Evolutionary conservation across 2,329 filamentous ascomycete genomes (phyloP), one percentile per base, ranked within the genome.

Genomic region (Fusarium clavum): DNA sequence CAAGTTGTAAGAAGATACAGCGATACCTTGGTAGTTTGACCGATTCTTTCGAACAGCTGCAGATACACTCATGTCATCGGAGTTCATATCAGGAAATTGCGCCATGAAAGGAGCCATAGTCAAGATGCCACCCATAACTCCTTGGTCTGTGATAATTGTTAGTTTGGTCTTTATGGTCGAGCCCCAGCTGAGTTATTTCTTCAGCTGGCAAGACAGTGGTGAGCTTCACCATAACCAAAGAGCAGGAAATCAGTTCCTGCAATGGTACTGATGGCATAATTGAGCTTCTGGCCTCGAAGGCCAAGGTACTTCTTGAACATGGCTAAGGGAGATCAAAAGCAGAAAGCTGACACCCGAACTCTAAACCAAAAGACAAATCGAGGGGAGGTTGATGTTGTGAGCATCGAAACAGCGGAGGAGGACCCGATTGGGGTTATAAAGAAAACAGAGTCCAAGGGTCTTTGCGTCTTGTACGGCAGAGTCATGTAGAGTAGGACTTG

Each of bases 81-180:
- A 79, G 22, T 85, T 80, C 74, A 72, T 82, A 7, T 86, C 86
- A 41, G 88, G 79, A 78, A 91, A 91, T 74, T 86, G 88, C 2
- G 75, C 62, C 20, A 90, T 82, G 76, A 91, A 90, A 71, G 87
- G 80, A 29, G 82, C 80, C 12, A 94, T 85, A 5, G 91, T 93
- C 60, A 95, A 82, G 69, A 95, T 88, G 60, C 90, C 90, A 47
- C 90, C 92, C 85, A 92, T 94, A 12, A 93, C 90, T 76, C 91
- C 90, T 79, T 92, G 90, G 78, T 93, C 91, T 90, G 85, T 38
- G 18, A 20, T 7, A 43, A 29, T 2, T 16, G 9, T 71, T 25
- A 61, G 44, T n/a, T n/a, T 18, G 20, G 27, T 11, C 27, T 14
- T 10, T 27, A 40, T 48, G 24, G 13, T 11, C 18, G 24, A 29